Conservation (phyloP, 1,139 yeast species). For the Candida albicans region DNA sequence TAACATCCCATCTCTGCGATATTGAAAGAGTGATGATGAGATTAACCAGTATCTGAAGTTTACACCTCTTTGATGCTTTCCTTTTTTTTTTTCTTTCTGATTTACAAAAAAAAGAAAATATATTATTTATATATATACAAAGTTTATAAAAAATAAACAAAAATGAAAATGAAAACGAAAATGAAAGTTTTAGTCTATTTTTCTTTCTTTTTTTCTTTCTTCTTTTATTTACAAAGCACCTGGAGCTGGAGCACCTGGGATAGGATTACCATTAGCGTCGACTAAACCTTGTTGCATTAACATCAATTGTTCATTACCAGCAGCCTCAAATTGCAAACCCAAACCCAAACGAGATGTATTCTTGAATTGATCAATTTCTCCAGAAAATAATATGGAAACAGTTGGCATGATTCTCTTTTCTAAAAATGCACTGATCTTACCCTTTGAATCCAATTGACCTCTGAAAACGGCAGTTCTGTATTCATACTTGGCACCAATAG, state of each 20-base stretch:
- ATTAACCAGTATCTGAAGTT: too few relatives aligned
- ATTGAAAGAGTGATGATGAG: too few relatives aligned
- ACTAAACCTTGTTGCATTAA: slow-evolving; percentile 75
- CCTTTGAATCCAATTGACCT: slow-evolving; percentile 89
- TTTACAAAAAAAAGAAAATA: neutral
- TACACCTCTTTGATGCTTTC: neutral
- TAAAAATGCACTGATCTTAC: slow-evolving; percentile 86
- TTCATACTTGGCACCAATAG: slow-evolving; percentile 96
- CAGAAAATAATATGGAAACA: slow-evolving; percentile 82
- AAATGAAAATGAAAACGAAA: slow-evolving; percentile 1
- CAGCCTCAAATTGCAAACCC: slow-evolving; percentile 92
- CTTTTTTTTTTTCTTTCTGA: neutral
- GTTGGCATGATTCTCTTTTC: slow-evolving; percentile 95
- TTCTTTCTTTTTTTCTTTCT: neutral
- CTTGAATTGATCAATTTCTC: slow-evolving; percentile 88
- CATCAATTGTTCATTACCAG: slow-evolving; percentile 87
- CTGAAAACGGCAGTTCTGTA: slow-evolving; percentile 95
- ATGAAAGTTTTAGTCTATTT: too few relatives aligned
- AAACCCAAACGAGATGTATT: slow-evolving; percentile 83
- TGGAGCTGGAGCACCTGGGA: slow-evolving; percentile 62
- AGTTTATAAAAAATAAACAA: slow-evolving; percentile 5
- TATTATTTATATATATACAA: slow-evolving; percentile 2
- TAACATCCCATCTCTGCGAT: too few relatives aligned
- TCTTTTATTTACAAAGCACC: slow-evolving; percentile 1
- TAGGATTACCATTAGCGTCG: slow-evolving; percentile 81